Evolutionary conservation across 2,329 filamentous ascomycete species (phyloP).

Genomic region (Dryadomyces sulphureus): DNA sequence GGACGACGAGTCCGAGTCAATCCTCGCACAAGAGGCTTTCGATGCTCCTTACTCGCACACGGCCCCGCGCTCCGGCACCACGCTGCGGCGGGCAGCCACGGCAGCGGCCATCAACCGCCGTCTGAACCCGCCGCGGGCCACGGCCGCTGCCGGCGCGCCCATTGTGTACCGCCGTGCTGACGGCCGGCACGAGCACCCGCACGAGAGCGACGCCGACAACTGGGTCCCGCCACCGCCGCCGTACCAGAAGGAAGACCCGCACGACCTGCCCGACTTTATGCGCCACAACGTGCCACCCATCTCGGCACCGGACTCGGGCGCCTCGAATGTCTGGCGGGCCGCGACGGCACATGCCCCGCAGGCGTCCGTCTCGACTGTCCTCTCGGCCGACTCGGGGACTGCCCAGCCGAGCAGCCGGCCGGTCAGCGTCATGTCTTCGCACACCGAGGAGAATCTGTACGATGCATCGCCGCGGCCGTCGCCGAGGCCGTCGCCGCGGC

Average conservation of each 20-base stretch:
- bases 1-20: conserved; percentile 23
- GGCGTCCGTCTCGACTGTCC: too few species aligned
- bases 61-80: conserved; percentile 54
- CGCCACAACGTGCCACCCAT: conserved; percentile 23
- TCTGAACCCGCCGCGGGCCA: conserved; percentile 43
- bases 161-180: conserved; percentile 55
- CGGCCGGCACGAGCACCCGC: conserved; percentile 56
- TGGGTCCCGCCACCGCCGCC: conserved; percentile 79
- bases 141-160: conserved; percentile 35
- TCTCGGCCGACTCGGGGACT: neutral
- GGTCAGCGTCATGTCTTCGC: neutral
- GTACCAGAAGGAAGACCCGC: conserved; percentile 52
- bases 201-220: conserved; percentile 78
- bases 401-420: conserved; percentile 5
- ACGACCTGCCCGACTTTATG: conserved; percentile 39
- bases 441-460: conserved; percentile 6
- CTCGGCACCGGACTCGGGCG: neutral
- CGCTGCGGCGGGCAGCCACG: conserved; percentile 57
- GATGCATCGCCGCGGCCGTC: conserved; percentile 6
- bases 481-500: too few species aligned
- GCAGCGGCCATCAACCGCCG: conserved; percentile 62
- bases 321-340: neutral
- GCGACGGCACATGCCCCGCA: neutral
- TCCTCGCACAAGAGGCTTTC: conserved; percentile 43
- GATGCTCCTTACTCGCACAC: conserved; percentile 62